Evolutionary conservation across 345 rosid genomes (phyloP), one percentile per base, ranked within the genome.

Genomic region (Camelina hispida): DNA sequence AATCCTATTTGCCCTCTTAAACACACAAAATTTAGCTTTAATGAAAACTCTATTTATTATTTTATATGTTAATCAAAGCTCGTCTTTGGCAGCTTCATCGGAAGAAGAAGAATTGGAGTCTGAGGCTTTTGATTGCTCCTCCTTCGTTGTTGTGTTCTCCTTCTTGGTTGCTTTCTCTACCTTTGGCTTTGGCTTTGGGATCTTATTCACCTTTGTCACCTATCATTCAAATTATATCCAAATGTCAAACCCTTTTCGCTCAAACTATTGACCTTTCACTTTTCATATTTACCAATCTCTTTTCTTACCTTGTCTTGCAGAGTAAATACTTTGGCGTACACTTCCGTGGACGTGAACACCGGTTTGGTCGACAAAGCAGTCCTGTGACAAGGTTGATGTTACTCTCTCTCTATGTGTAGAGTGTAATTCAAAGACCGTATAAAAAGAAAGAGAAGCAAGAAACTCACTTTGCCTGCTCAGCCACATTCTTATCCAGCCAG

Each of bases 101-200:
- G 85, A 13, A 5, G 48, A 13, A 5, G 48, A 56, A 2, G 87
- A 53, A 40, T 42, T 42, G n/a, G 51, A 46, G 4, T 46, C 51
- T 10, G 87, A 74, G 38, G 42, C 22, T 47, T 74, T 75, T 53
- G 81, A 40, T 18, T 43, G 40, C 10, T 69, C 76, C 63, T 34
- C 84, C 14, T 68, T 76, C 59, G 60, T 62, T 51, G 69, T 65
- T 72, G 81, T 83, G 22, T 85, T 84, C 79, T 90, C 96, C 23
- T 75, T 87, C 82, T 85, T 87, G n/a, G 79, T 59, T 0, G 85
- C 79, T 84, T 94, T 88, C 86, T 90, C 97, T 51, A 81, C 75
- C 80, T 89, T 91, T 13, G 96, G 96, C 82, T 89, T 95, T 43
- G 97, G 99, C 85, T 90, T 92, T 9, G 99, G 94, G 37, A 95